Conservation (phyloP, 1,284 basidiomycete genomes). For the Marasmius tenuissimus region DNA sequence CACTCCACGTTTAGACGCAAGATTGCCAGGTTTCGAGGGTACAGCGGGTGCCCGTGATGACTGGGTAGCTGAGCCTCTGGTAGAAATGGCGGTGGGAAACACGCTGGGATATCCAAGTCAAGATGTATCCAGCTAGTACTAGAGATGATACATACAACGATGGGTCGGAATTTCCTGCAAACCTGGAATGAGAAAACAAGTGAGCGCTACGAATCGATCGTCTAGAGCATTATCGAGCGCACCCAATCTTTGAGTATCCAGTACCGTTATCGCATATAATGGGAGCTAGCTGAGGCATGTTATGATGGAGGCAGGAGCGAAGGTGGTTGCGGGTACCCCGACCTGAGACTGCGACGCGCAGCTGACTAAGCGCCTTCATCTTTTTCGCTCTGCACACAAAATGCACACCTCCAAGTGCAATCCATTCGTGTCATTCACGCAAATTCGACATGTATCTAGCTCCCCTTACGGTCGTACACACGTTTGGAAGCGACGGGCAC, state of each 20-base stretch:
- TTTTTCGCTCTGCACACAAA: no score
- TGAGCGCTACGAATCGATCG: not conserved
- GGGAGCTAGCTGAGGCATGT: slow-evolving; percentile 82
- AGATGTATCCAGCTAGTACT: not conserved
- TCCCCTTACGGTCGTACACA: slow-evolving; percentile 79
- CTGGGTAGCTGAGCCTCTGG: slow-evolving; percentile 69
- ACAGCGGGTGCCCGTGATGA: slow-evolving; percentile 71
- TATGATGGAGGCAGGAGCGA: slow-evolving; percentile 9
- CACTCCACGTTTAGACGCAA: slow-evolving; percentile 95
- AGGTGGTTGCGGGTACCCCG: not conserved
- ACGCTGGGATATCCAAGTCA: slow-evolving; percentile 50
- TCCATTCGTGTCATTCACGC: slow-evolving; percentile 5
- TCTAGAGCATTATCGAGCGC: slow-evolving; percentile 26
- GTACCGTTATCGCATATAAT: slow-evolving; percentile 98
- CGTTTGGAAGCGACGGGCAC: slow-evolving; percentile 67
- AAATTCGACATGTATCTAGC: slow-evolving; percentile 52
- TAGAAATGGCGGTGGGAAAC: slow-evolving; percentile 95
- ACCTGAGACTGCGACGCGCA: not conserved
- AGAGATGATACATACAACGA: slow-evolving; percentile 71
- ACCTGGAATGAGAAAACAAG: slow-evolving; percentile 50
- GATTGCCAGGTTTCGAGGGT: slow-evolving; percentile 85
- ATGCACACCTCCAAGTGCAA: not conserved
- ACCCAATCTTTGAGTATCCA: slow-evolving; percentile 98
- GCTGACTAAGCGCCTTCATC: not conserved
- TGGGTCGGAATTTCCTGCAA: slow-evolving; percentile 98